Evolutionary conservation across 1,139 yeast species (phyloP), one percentile per base, ranked within the genome.

Genomic region (Spathaspora jeffriesii): DNA sequence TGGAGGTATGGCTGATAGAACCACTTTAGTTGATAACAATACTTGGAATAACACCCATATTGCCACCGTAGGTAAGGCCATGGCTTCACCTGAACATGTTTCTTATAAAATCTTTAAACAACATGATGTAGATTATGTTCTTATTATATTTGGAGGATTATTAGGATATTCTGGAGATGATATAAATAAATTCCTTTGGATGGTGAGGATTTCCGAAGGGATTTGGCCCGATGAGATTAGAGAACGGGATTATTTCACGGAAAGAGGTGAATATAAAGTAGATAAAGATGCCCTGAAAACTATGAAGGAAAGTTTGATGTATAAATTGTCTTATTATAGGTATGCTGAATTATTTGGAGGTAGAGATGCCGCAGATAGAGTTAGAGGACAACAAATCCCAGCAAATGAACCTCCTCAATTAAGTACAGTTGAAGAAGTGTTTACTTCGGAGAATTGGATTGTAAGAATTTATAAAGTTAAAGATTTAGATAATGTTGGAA

Each of bases 41-140:
- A 95, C 99, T 10, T 95, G 99, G 99, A 95, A 95, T 67, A 95
- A 95, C 73, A 95, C 99, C 5, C 99, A 95, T 66, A 95, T 95
- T 70, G 99, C 99, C 56, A 91, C 97, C n/a, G 99, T 95, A 47
- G 99, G 99, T 61, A 90, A 91, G 68, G 98, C 99, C 25, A 90
- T 93, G 97, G 82, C 96, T 30, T 86, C 96, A 20, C 70, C 83
- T 30, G 99, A 93, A 67, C 96, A 88, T 50, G 86, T 81, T 34
- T 86, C 98, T 1, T 96, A 93, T 65, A 85, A 93, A 51, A 87
- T 93, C 52, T 81, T 92, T 70, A 84, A 82, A 62, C 85, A 89
- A 64, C 95, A 92, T 63, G 99, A 95, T 57, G 99, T 93, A 34
- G 98, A 95, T 68, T 93, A 93, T 64, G 90, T 95, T 30, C 75